These are phyloP conservation scores for Citrullus amarus DNA, from an alignment of 306 rosid species.

Conservation along the genomic window DNA sequence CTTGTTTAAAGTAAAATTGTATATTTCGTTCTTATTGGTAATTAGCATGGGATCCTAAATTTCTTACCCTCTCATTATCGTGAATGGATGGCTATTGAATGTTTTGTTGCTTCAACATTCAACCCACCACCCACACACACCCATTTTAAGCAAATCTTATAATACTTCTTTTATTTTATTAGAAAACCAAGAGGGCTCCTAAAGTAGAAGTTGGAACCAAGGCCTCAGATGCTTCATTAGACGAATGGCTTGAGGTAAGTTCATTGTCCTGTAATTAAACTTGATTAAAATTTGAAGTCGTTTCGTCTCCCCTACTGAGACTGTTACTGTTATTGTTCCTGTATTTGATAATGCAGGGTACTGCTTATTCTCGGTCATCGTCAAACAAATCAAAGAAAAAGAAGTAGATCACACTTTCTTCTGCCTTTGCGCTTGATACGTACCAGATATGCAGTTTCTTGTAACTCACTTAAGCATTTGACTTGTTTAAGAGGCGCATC, in stretches of 20 bases:
- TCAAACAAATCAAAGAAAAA: conserved; percentile 78
- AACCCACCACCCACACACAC: background rate
- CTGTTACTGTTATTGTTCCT: background rate
- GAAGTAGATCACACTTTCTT: conserved; percentile 43
- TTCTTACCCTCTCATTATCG: background rate
- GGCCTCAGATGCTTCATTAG: conserved; percentile 65
- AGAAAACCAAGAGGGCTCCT: conserved; percentile 91
- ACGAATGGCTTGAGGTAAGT: conserved; percentile 90
- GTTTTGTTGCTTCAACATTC: background rate
- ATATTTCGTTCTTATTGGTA: background rate
- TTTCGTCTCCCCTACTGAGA: background rate
- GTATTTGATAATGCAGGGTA: conserved; percentile 52
- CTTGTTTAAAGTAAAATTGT: background rate
- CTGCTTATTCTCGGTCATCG: conserved; percentile 51
- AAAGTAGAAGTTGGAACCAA: conserved; percentile 94
- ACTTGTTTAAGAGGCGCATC: background rate
- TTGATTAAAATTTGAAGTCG: background rate
- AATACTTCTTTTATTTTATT: background rate
- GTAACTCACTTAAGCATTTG: background rate
- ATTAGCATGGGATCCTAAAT: background rate
- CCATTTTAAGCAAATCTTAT: background rate
- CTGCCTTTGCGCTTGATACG: background rate
- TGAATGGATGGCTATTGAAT: background rate
- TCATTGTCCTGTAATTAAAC: background rate
- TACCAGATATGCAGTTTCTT: conserved; percentile 2